Conservation (phyloP, 1,284 basidiomycete species). For the Cryptococcus maquisensis region DNA sequence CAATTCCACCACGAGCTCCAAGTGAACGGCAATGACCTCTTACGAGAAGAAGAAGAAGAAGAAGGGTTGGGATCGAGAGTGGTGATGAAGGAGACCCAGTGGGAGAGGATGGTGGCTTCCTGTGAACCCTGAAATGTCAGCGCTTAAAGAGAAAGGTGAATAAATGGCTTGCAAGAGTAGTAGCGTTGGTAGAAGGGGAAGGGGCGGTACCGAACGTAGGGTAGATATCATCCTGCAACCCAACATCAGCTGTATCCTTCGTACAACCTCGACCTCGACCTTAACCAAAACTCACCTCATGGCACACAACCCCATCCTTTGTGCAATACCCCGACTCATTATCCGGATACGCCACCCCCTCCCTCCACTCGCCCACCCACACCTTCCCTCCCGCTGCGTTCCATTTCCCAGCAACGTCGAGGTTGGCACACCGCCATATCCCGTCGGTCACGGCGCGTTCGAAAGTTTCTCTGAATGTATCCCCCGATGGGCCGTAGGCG, state of each 20-base stretch:
- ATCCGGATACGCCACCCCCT: slow-evolving; percentile 65
- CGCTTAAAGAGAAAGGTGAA: neutral
- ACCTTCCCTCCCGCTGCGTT: slow-evolving; percentile 60
- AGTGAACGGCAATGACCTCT: neutral
- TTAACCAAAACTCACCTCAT: slow-evolving; percentile 28
- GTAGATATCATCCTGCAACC: slow-evolving; percentile 38
- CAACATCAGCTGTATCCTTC: no score
- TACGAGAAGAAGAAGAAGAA: neutral
- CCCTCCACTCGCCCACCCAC: slow-evolving; percentile 63
- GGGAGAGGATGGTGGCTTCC: slow-evolving; percentile 16
- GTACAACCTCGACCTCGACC: neutral
- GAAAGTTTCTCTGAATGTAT: slow-evolving; percentile 54
- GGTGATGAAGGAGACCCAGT: slow-evolving; percentile 38
- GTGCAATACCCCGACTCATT: slow-evolving; percentile 49
- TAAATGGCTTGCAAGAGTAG: slow-evolving; percentile 16
- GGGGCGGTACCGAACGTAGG: slow-evolving; percentile 33
- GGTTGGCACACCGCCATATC: slow-evolving; percentile 56
- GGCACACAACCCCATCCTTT: slow-evolving; percentile 32
- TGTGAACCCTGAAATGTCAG: slow-evolving; percentile 1
- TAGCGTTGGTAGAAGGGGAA: neutral
- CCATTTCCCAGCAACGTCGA: slow-evolving; percentile 66
- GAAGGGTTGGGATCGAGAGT: slow-evolving; percentile 25
- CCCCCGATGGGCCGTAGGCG: slow-evolving; percentile 35
- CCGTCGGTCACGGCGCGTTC: slow-evolving; percentile 62
- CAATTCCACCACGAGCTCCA: neutral